Evolutionary conservation across 2,329 filamentous ascomycete genomes (phyloP), one percentile per base, ranked within the genome.

Genomic region (Fusarium coffeatum): DNA sequence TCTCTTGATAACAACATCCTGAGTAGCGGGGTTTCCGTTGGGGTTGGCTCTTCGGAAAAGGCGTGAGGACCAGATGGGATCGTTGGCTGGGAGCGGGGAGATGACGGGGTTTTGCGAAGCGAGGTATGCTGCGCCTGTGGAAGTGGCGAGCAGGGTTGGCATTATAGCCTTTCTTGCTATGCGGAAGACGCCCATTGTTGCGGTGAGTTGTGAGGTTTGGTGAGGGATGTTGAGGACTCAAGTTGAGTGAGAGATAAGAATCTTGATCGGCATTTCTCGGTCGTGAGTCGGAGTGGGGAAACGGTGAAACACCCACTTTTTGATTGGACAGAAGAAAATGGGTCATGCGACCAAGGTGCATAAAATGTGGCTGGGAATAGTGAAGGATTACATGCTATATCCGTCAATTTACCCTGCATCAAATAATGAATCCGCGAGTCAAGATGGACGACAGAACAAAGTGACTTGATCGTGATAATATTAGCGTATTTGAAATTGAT

Each of bases 1-100:
- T 37, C 83, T 84, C 69, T 88, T 87, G 69, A 92, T 81, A 72
- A 87, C 90, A 13, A 91, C 79, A 75, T 93, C 91, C 60, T 91
- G 86, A 1, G 86, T 87, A 0, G 86, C 82, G 0, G 89, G 87
- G 77, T 92, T 92, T 32, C 83, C 80, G 43, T 86, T 83, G 3
- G 88, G 87, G 73, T 93, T 93, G 78, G 86, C 85, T 63, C 83
- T 84, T 50, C 82, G 80, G 81, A 86, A 92, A 58, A 84, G 78
- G 20, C 83, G 81, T 28, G 86, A 86, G 56, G 82, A 82, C 84
- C 89, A 90, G 72, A 92, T 79, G 37, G 87, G 86, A 72, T 92
- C 90, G 69, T 85, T 83, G 46, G 84, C 77, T n/a, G 83, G 78
- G 48, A 90, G 77, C 42, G 90, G 85, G 55, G 87, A 84, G 73